Percentiles rank a stretch among this genome's conserved stretches.
phyloP scores from a whole-genome alignment of 2,329 filamentous ascomycete genomes.

The Colletotrichum eremochloae region DNA sequence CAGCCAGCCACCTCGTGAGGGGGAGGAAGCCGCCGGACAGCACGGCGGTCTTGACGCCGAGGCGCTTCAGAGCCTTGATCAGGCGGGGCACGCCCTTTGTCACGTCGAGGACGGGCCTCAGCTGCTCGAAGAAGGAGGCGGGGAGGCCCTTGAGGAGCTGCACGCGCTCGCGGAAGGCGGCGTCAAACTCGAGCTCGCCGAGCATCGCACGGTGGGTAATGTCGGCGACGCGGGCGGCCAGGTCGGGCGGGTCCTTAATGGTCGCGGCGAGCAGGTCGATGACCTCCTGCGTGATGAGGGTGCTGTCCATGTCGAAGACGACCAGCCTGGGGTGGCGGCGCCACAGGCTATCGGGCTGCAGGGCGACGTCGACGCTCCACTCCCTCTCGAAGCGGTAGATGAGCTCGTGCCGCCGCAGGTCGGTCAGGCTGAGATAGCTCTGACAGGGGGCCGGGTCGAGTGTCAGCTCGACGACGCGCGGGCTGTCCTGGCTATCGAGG shows the following conservation, averaged over 20 bases:
- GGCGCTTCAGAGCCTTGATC: conserved; percentile 77
- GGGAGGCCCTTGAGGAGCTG: conserved; percentile 85
- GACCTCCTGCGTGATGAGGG: conserved; percentile 95
- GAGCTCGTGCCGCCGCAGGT: conserved; percentile 83
- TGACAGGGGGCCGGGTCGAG: conserved; percentile 71
- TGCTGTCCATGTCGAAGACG: conserved; percentile 99
- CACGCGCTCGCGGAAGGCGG: conserved; percentile 84
- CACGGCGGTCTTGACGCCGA: conserved; percentile 91
- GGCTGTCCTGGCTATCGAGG: conserved; percentile 71
- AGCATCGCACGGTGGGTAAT: conserved; percentile 97
- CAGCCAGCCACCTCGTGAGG: conserved; percentile 87
- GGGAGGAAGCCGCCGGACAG: conserved; percentile 93
- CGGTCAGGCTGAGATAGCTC: conserved; percentile 74
- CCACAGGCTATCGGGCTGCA: conserved; percentile 81
- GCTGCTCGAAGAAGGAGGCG: conserved; percentile 80
- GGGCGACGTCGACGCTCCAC: conserved; percentile 88
- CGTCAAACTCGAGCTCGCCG: conserved; percentile 92
- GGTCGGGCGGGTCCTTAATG: conserved; percentile 75
- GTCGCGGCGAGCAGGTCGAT: conserved; percentile 94
- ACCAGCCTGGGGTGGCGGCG: conserved; percentile 86
- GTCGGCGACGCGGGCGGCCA: conserved; percentile 84
- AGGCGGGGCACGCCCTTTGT: conserved; percentile 85
- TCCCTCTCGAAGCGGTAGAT: conserved; percentile 88
- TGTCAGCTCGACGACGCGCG: conserved; percentile 75
- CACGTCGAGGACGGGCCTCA: conserved; percentile 82